Evolutionary conservation across 345 rosid species (phyloP).

Genomic region (Eucalyptus camaldulensis): DNA sequence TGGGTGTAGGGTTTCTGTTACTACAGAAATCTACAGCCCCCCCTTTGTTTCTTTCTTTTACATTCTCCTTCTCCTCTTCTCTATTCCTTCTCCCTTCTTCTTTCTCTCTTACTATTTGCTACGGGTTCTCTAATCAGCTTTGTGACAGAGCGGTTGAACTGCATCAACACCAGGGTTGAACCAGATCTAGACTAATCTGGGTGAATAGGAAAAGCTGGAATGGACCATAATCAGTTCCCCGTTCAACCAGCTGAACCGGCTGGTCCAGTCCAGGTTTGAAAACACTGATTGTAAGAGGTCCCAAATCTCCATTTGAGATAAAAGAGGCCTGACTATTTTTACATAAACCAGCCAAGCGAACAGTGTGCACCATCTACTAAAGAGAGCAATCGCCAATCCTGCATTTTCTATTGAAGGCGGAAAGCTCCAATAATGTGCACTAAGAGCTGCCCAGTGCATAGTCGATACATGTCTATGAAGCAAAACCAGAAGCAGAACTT

Average conservation of each 20-base stretch:
- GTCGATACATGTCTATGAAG: neutral
- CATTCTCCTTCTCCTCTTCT: no score
- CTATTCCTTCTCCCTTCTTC: no score
- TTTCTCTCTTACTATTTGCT: no score
- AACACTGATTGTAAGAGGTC: neutral
- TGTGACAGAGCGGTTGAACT: neutral
- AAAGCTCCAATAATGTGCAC: neutral
- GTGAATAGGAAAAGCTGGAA: neutral
- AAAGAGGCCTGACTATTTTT: neutral
- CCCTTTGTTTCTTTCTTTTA: no score
- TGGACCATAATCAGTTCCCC: neutral
- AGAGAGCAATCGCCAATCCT: neutral
- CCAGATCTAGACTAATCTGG: neutral
- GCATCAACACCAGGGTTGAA: neutral
- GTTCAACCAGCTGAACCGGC: neutral
- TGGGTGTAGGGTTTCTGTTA: no score
- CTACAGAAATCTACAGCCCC: no score
- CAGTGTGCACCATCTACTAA: neutral
- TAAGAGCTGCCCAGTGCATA: neutral
- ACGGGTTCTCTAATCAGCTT: no score
- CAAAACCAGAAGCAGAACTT: neutral
- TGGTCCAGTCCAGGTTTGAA: neutral
- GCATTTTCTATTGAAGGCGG: neutral
- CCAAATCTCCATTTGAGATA: neutral
- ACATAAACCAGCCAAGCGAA: neutral